A percentile compares a stretch with the other conserved stretches of the same genome.
phyloP scores from a whole-genome alignment of 768 basidiomycete species.

The Lentinula detonsa region DNA sequence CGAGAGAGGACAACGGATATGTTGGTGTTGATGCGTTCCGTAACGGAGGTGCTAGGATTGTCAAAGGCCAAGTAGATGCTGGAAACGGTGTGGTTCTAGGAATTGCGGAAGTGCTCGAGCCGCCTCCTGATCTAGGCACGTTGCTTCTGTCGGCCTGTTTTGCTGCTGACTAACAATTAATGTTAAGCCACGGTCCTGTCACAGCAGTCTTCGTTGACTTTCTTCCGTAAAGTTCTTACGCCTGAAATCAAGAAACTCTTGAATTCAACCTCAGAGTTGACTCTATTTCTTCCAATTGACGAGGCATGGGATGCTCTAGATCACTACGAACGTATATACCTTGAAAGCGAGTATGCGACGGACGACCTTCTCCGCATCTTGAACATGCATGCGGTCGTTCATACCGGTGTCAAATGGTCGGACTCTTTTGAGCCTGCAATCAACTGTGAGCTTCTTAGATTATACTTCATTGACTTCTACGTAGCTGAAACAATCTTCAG shows the following conservation, averaged over 20 bases:
- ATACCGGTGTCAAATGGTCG: conserved; percentile 58
- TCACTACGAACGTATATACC: conserved; percentile 74
- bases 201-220: conserved; percentile 57
- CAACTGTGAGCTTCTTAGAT: conserved; percentile 40
- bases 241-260: conserved; percentile 50
- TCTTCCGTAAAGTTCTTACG: conserved; percentile 69
- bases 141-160: conserved; percentile 8
- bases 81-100: conserved; percentile 78
- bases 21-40: conserved; percentile 80
- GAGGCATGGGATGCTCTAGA: conserved; percentile 78
- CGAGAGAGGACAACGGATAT: conserved; percentile 39
- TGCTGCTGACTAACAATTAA: conserved; percentile 1
- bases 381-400: conserved; percentile 67
- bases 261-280: conserved; percentile 65
- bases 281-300: conserved; percentile 85
- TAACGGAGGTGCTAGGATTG: conserved; percentile 61
- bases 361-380: conserved; percentile 77
- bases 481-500: conserved; percentile 26
- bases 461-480: conserved; percentile 9
- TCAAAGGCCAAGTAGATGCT: conserved; percentile 50
- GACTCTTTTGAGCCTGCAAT: conserved; percentile 48
- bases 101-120: conserved; percentile 65
- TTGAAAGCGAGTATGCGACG: conserved; percentile 82
- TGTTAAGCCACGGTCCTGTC: conserved; percentile 53
- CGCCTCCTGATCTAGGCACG: conserved; percentile 73